These are phyloP conservation scores for Sordariomycetes sp. DNA, from an alignment of 2,329 filamentous ascomycete species.

Conservation along the genomic window DNA sequence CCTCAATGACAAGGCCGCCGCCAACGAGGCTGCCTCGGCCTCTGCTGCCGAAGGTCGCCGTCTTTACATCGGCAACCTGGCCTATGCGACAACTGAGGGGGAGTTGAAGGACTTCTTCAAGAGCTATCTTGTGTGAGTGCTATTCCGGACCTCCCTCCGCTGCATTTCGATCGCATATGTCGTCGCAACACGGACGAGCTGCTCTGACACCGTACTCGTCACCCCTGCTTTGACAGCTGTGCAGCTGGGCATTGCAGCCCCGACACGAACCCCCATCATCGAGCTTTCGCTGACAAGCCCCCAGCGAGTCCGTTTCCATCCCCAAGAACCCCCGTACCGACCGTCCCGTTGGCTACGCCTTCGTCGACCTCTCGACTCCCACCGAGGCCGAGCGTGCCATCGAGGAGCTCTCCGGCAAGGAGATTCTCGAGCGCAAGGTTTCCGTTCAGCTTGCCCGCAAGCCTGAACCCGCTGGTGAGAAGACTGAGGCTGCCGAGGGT, in stretches of 20 bases:
- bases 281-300: not conserved
- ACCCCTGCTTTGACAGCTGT: not conserved
- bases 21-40: constrained; percentile 87
- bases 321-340: constrained; percentile 98
- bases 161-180: not conserved
- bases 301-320: constrained; percentile 95
- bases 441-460: constrained; percentile 98
- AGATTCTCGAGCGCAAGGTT: constrained; percentile 97
- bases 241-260: no score
- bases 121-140: constrained; percentile 98
- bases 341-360: constrained; percentile 96
- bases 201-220: no score
- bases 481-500: constrained; percentile 66
- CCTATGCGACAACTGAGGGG: constrained; percentile 99
- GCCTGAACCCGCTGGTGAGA: constrained; percentile 77
- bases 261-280: not conserved
- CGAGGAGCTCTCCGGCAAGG: constrained; percentile 88
- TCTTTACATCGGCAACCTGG: constrained; percentile 99
- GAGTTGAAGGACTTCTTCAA: constrained; percentile 99
- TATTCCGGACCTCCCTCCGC: not conserved
- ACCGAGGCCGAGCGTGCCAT: constrained; percentile 94
- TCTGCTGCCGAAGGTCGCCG: constrained; percentile 98
- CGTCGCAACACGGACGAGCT: no score
- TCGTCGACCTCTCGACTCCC: constrained; percentile 93
- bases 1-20: constrained; percentile 52